Percentiles rank a stretch among this genome's conserved stretches.
These are phyloP conservation scores for Suillus spraguei DNA, from an alignment of 768 basidiomycete genomes.

Conservation along the genomic window DNA sequence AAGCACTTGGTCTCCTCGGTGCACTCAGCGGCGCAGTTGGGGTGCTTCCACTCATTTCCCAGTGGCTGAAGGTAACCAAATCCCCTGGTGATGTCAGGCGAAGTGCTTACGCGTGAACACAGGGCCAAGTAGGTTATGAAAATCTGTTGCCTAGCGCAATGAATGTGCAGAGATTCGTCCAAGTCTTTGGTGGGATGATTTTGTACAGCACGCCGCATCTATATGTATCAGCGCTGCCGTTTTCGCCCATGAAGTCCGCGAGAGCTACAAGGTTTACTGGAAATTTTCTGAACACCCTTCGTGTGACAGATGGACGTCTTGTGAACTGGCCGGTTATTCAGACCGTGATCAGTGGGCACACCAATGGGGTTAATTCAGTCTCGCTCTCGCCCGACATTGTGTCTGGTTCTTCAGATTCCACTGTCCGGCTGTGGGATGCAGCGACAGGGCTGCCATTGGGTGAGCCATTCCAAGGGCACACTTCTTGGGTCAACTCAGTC, in stretches of 20 bases:
- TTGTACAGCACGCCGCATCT: conserved; percentile 24
- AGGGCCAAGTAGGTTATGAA: conserved; percentile 1
- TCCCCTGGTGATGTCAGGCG: neutral
- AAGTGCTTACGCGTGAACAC: neutral
- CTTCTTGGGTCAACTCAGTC: too few species aligned
- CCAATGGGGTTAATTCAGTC: too few species aligned
- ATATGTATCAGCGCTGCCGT: conserved; percentile 28
- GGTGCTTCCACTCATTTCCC: neutral
- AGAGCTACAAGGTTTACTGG: too few species aligned
- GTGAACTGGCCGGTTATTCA: too few species aligned
- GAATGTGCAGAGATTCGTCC: conserved; percentile 19
- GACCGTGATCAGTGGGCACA: conserved; percentile 20
- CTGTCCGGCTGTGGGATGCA: too few species aligned
- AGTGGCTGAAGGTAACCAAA: neutral
- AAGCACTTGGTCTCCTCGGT: too few species aligned
- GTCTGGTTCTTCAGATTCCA: too few species aligned
- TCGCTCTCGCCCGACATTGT: too few species aligned
- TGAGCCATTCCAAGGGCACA: too few species aligned
- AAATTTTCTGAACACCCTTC: too few species aligned
- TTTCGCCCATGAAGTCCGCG: conserved; percentile 29
- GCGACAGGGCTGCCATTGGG: too few species aligned
- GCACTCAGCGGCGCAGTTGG: neutral
- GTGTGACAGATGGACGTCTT: too few species aligned
- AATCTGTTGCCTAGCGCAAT: neutral
- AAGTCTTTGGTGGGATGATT: conserved; percentile 16